A percentile compares a stretch with the other conserved stretches of the same genome.
These are phyloP conservation scores for Lactarius vividus DNA, from an alignment of 768 basidiomycete species.

Conservation along the genomic window DNA sequence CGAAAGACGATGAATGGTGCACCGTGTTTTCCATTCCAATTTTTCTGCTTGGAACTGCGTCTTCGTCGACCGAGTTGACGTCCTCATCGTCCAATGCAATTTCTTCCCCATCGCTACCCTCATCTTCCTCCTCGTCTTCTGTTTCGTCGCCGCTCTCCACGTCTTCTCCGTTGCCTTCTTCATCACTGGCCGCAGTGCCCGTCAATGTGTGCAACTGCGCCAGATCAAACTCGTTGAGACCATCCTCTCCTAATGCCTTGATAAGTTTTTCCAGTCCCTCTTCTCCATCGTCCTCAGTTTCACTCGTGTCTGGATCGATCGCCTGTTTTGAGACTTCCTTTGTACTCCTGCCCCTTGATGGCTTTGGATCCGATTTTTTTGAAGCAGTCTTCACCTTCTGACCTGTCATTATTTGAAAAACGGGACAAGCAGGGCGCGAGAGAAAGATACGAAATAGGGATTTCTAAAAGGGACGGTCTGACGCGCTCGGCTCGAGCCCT, in stretches of 20 bases:
- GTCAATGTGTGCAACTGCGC: slow-evolving; percentile 49
- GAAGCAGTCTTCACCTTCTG: not conserved
- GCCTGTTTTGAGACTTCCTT: not conserved
- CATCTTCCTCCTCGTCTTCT: slow-evolving; percentile 36
- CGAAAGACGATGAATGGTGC: slow-evolving; percentile 30
- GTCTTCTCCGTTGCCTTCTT: slow-evolving; percentile 25
- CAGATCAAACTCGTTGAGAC: slow-evolving; percentile 60
- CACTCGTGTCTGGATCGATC: not conserved
- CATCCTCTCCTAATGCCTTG: slow-evolving; percentile 60
- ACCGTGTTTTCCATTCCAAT: slow-evolving; percentile 81
- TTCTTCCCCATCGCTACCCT: slow-evolving; percentile 41
- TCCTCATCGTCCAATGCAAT: slow-evolving; percentile 70
- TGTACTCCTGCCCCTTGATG: not conserved
- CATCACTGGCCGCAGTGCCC: slow-evolving; percentile 31
- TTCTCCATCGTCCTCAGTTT: slow-evolving; percentile 33
- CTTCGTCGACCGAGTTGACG: slow-evolving; percentile 65
- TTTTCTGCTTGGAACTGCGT: slow-evolving; percentile 79
- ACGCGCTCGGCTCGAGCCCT: not conserved
- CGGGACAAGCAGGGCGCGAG: not conserved
- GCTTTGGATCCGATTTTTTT: not conserved
- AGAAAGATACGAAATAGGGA: not conserved
- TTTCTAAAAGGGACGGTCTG: not conserved
- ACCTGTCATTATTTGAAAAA: slow-evolving; percentile 3
- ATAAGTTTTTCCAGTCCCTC: slow-evolving; percentile 57
- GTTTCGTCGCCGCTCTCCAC: slow-evolving; percentile 40